phyloP scores from a whole-genome alignment of 108 stramenopile genomes.

The Conticribra guillardii region DNA sequence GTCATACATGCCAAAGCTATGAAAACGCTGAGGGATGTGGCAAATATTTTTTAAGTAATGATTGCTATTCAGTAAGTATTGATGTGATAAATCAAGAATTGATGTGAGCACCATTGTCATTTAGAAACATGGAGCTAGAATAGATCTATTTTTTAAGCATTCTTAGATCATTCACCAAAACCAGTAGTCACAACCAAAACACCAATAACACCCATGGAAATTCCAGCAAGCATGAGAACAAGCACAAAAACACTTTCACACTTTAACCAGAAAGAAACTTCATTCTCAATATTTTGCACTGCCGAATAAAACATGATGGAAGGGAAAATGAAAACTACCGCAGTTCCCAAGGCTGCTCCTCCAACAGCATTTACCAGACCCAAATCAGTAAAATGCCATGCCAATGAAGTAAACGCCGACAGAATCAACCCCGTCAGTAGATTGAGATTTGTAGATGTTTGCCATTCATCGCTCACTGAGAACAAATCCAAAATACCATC shows the following conservation, averaged over 20 bases:
- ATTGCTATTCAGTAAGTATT: too few relatives aligned
- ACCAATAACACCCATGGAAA: slow-evolving; percentile 21
- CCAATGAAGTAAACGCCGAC: slow-evolving; percentile 45
- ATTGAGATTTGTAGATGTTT: slow-evolving; percentile 56
- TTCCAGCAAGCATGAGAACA: slow-evolving; percentile 20
- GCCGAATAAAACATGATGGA: slow-evolving; percentile 70
- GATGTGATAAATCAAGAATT: too few relatives aligned
- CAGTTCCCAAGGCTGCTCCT: slow-evolving; percentile 81
- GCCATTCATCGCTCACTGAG: slow-evolving; percentile 38
- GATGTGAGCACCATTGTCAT: too few relatives aligned
- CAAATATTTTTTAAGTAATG: too few relatives aligned
- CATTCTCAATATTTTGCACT: slow-evolving; percentile 1
- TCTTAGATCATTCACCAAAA: neutral
- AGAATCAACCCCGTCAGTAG: slow-evolving; percentile 54
- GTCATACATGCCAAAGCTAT: too few relatives aligned
- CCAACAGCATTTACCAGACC: slow-evolving; percentile 76
- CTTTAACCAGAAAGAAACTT: slow-evolving; percentile 7
- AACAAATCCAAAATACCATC: slow-evolving; percentile 72
- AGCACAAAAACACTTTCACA: slow-evolving; percentile 25
- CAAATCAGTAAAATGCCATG: slow-evolving; percentile 58
- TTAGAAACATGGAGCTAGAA: too few relatives aligned
- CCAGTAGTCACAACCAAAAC: neutral
- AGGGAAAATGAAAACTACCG: slow-evolving; percentile 86
- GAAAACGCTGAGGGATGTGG: too few relatives aligned
- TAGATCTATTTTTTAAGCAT: too few relatives aligned